phyloP scores from a whole-genome alignment of 176 grass and related monocot species.

The Musa beccarii region DNA sequence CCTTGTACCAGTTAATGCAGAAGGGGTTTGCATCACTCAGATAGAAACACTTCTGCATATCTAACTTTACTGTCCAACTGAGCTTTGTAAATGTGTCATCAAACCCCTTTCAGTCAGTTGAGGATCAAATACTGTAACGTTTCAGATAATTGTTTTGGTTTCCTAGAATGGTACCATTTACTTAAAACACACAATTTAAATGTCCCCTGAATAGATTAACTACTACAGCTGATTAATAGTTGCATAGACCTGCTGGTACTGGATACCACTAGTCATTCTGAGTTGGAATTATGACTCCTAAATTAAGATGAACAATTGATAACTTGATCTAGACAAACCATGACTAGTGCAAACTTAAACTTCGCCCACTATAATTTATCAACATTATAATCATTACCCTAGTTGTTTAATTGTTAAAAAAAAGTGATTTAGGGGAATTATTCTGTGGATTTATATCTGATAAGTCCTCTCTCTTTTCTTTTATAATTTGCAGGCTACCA shows the following conservation, averaged over 20 bases:
- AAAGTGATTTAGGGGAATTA: not conserved
- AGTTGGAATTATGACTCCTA: not conserved
- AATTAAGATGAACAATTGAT: not conserved
- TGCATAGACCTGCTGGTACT: not conserved
- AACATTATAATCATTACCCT: not conserved
- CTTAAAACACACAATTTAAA: not conserved
- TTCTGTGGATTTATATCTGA: not conserved
- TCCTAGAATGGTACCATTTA: not conserved
- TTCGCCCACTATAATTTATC: not conserved
- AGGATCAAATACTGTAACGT: not conserved
- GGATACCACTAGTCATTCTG: not conserved
- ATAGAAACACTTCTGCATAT: not conserved
- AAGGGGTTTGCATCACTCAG: not conserved
- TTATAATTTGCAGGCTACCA: conserved; percentile 3
- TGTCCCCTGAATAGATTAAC: not conserved
- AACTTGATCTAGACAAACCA: no score
- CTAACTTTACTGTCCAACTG: not conserved
- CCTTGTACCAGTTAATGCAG: no score
- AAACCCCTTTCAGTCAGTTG: not conserved
- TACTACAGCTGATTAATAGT: not conserved
- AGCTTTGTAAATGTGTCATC: not conserved
- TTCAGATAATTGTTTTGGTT: not conserved
- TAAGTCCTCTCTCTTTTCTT: not conserved
- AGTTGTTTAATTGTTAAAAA: not conserved
- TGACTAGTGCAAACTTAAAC: not conserved